Conservation (phyloP, 306 rosid genomes). For the Cucurbita maxima region DNA sequence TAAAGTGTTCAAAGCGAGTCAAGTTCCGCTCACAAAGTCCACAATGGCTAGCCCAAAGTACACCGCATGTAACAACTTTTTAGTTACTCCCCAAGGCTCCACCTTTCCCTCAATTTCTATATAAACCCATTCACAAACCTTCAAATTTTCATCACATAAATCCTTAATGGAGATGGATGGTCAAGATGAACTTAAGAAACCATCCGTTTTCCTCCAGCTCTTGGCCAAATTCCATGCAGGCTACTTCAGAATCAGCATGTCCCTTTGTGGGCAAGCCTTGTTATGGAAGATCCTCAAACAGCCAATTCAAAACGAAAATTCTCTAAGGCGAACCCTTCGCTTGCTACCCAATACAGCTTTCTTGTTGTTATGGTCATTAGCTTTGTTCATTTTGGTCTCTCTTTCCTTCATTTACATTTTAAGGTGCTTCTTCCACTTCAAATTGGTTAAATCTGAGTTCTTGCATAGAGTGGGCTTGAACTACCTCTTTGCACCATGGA, state of each 20-base stretch:
- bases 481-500: constrained; percentile 20
- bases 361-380: constrained; percentile 12
- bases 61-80: background rate
- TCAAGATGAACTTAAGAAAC: background rate
- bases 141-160: background rate
- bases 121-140: background rate
- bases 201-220: constrained; percentile 7
- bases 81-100: background rate
- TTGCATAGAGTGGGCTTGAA: constrained; percentile 18
- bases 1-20: constrained; percentile 16
- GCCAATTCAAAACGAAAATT: constrained; percentile 13
- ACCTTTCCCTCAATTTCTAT: background rate
- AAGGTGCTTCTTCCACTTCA: constrained; percentile 12
- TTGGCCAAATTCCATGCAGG: constrained; percentile 18
- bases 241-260: constrained; percentile 22
- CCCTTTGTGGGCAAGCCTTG: constrained; percentile 20
- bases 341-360: constrained; percentile 13
- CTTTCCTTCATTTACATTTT: constrained; percentile 14
- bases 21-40: constrained; percentile 3
- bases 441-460: constrained; percentile 16
- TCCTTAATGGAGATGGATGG: background rate
- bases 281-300: constrained; percentile 19
- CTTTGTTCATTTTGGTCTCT: constrained; percentile 3
- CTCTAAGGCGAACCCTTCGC: constrained; percentile 1
- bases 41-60: constrained; percentile 9